A percentile compares a stretch with the other conserved stretches of the same genome.
Evolutionary conservation across 495 filamentous ascomycete species (phyloP).

Genomic region (Hyaloscypha variabilis): DNA sequence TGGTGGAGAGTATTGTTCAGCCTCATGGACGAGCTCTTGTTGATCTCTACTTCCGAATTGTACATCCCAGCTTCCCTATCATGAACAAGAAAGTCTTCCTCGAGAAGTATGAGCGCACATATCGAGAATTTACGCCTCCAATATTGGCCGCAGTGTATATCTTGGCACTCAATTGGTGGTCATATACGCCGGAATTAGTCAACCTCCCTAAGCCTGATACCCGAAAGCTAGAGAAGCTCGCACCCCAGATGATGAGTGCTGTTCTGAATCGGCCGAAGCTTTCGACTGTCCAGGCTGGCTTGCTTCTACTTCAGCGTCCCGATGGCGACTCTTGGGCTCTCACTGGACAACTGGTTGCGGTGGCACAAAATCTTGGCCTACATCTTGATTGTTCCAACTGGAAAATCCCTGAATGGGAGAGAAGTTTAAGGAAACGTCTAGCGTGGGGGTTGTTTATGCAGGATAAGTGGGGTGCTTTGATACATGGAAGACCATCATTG

Average conservation of each 20-base stretch:
- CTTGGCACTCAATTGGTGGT: slow-evolving; percentile 87
- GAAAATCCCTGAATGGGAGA: slow-evolving; percentile 88
- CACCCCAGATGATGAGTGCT: slow-evolving; percentile 68
- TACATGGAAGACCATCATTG: slow-evolving; percentile 81
- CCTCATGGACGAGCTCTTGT: slow-evolving; percentile 80
- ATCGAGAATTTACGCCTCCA: slow-evolving; percentile 78
- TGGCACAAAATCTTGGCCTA: slow-evolving; percentile 80
- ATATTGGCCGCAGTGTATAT: slow-evolving; percentile 89
- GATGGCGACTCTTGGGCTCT: slow-evolving; percentile 82
- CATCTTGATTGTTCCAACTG: slow-evolving; percentile 84
- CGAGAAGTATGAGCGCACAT: slow-evolving; percentile 76
- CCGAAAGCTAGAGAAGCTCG: slow-evolving; percentile 73
- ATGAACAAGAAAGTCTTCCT: slow-evolving; percentile 85
- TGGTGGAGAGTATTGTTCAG: slow-evolving; percentile 79
- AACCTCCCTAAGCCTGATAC: slow-evolving; percentile 71
- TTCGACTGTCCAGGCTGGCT: slow-evolving; percentile 87
- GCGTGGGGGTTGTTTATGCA: slow-evolving; percentile 93
- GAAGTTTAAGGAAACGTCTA: slow-evolving; percentile 76
- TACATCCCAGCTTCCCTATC: slow-evolving; percentile 91
- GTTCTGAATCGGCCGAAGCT: slow-evolving; percentile 83
- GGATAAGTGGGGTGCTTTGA: slow-evolving; percentile 88
- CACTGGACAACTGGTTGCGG: slow-evolving; percentile 81
- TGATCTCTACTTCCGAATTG: slow-evolving; percentile 82
- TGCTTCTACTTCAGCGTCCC: slow-evolving; percentile 87
- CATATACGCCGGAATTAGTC: slow-evolving; percentile 69